phyloP scores from a whole-genome alignment of 345 rosid genomes.

The Arabis hirsuta region DNA sequence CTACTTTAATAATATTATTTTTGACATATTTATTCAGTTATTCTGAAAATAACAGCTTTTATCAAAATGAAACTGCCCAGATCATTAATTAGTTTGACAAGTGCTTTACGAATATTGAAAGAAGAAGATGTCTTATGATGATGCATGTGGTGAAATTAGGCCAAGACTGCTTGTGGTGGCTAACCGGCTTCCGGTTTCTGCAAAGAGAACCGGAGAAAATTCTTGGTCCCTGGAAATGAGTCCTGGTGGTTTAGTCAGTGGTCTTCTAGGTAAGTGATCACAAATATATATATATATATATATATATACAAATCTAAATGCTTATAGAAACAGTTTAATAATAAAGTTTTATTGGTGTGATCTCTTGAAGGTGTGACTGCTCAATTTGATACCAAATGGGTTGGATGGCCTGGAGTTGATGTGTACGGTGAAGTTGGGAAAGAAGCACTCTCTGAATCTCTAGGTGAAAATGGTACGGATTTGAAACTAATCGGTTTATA shows the following conservation, averaged over 20 bases:
- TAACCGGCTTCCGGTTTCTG: constrained; percentile 87
- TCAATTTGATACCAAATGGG: constrained; percentile 86
- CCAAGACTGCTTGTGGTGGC: constrained; percentile 82
- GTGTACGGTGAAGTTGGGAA: constrained; percentile 80
- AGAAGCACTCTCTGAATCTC: constrained; percentile 74
- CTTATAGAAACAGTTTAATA: not conserved
- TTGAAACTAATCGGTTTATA: not conserved
- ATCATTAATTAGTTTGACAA: constrained; percentile 5
- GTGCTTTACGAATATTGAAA: constrained; percentile 16
- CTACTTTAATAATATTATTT: not conserved
- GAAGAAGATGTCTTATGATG: constrained; percentile 13
- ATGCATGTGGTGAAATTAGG: constrained; percentile 15
- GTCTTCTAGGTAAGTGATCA: constrained; percentile 69
- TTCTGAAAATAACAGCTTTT: too few species aligned
- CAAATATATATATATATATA: not conserved
- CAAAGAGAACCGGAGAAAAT: constrained; percentile 79
- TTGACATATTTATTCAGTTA: too few species aligned
- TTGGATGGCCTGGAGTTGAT: constrained; percentile 97
- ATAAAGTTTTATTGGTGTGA: constrained; percentile 15
- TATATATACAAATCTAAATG: not conserved
- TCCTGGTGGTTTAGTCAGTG: constrained; percentile 89
- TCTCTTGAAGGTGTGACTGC: constrained; percentile 69
- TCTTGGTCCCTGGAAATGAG: constrained; percentile 86
- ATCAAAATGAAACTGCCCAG: not conserved
- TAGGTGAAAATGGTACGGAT: constrained; percentile 74